Evolutionary conservation across 2,329 filamentous ascomycete species (phyloP).

Genomic region (Scedosporium aurantiacum): DNA sequence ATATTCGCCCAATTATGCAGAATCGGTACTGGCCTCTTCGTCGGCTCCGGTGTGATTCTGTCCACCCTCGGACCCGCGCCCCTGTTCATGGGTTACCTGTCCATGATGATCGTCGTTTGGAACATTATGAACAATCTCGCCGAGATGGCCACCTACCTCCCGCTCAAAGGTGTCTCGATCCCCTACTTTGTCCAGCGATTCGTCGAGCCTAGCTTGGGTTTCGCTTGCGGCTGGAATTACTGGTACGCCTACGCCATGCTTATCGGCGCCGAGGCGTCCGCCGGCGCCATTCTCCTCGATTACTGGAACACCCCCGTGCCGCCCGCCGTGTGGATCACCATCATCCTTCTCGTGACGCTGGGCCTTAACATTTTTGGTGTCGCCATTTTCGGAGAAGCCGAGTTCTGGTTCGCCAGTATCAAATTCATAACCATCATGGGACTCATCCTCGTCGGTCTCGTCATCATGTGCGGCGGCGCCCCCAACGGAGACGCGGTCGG

Average conservation of each 20-base stretch:
- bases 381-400: slow-evolving; percentile 47
- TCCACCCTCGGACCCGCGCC: slow-evolving; percentile 50
- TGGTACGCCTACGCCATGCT: slow-evolving; percentile 51
- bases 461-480: slow-evolving; percentile 45
- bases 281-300: slow-evolving; percentile 45
- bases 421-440: slow-evolving; percentile 50
- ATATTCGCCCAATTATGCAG: slow-evolving; percentile 25
- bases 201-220: slow-evolving; percentile 43
- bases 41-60: slow-evolving; percentile 48
- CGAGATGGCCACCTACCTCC: slow-evolving; percentile 44
- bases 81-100: slow-evolving; percentile 56
- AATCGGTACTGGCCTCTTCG: slow-evolving; percentile 54
- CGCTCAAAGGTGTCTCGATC: slow-evolving; percentile 44
- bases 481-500: slow-evolving; percentile 35
- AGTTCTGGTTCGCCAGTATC: slow-evolving; percentile 50
- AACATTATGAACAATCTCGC: slow-evolving; percentile 42
- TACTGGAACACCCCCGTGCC: slow-evolving; percentile 46
- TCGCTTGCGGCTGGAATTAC: slow-evolving; percentile 50
- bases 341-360: slow-evolving; percentile 43
- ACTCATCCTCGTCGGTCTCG: slow-evolving; percentile 43
- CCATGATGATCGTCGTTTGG: slow-evolving; percentile 43
- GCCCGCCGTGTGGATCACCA: slow-evolving; percentile 47
- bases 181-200: slow-evolving; percentile 46
- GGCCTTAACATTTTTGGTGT: slow-evolving; percentile 46
- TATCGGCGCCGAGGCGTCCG: slow-evolving; percentile 46